Conservation (phyloP, 306 rosid genomes). For the Cucumis hystrix region DNA sequence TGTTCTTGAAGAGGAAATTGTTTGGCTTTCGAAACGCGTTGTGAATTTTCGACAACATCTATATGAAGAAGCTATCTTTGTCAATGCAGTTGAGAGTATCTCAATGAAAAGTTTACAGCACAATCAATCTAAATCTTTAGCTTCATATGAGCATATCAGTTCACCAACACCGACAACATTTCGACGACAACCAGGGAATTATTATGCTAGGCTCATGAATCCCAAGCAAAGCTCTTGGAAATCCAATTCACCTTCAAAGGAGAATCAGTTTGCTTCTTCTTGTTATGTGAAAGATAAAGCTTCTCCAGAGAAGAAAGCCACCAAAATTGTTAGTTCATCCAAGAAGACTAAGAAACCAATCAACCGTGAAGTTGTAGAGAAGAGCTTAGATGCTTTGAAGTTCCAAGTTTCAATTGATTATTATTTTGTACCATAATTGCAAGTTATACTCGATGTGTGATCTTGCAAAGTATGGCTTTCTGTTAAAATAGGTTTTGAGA, state of each 20-base stretch:
- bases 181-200: conserved; percentile 23
- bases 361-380: conserved; percentile 36
- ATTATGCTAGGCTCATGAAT: conserved; percentile 19
- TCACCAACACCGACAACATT: conserved; percentile 8
- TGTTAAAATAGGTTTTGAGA: neutral
- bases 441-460: neutral
- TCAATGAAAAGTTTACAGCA: conserved; percentile 38
- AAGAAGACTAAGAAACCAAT: conserved; percentile 38
- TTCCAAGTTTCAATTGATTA: conserved; percentile 20
- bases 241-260: conserved; percentile 38
- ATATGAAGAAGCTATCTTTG: conserved; percentile 61
- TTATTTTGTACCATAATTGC: neutral
- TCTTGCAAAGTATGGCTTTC: neutral
- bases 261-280: conserved; percentile 32
- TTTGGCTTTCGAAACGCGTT: conserved; percentile 51
- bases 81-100: conserved; percentile 24
- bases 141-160: conserved; percentile 36
- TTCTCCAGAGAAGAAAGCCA: conserved; percentile 44
- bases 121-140: conserved; percentile 56
- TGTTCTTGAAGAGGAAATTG: conserved; percentile 77
- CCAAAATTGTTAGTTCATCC: conserved; percentile 28
- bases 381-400: conserved; percentile 31
- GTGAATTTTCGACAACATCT: conserved; percentile 63
- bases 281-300: conserved; percentile 17
- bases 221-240: conserved; percentile 28